Base-by-base conservation (phyloP, 176 grass and related monocot genomes). In the Oryza nivara region DNA sequence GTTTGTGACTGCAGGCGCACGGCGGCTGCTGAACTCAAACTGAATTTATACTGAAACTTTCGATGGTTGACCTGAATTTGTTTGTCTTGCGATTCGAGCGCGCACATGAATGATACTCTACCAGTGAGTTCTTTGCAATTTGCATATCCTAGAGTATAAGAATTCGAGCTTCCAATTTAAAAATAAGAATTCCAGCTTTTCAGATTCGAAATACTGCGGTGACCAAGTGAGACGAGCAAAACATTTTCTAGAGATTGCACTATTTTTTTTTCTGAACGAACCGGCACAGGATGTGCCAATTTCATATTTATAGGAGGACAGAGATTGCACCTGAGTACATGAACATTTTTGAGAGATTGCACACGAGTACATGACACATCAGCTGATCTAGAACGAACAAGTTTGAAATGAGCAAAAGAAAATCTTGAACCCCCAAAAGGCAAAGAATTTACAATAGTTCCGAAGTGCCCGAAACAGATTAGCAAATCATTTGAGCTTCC, bases 21-120 rank as follows among this genome's bases (percentile, higher is more conserved):
- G 0, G 3, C 43, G 44, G 43, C 35, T 9, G 19, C 2, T 16
- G 26, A 19, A 19, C 34, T 35, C 34, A 32, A 5, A 36, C 72
- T 51, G 9, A 25, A 84, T 56, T 74, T 80, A 80, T 74, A 84
- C 61, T 16, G 48, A 81, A 73, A 74, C 0, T 43, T 43, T 67
- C 11, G n/a, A 38, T 60, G 4, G 75, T 58, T 81, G 72, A 26
- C 71, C 28, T 8, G 11, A 13, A 41, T 40, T 76, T 60, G 6
- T 61, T 2, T 56, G 2, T 5, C 47, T 70, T 70, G 46, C 9
- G n/a, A 32, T 60, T 60, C 56, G 68, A 41, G 3, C 19, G 3
- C 68, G 20, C 36, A 71, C 38, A 13, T 71, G 69, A 40, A 40
- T 19, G 40, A 41, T 41, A 7, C 6, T 5, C 2, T 13, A 49